Evolutionary conservation across 2,329 filamentous ascomycete species (phyloP), one percentile per base, ranked within the genome.

Genomic region (Colletotrichum brevisporum): DNA sequence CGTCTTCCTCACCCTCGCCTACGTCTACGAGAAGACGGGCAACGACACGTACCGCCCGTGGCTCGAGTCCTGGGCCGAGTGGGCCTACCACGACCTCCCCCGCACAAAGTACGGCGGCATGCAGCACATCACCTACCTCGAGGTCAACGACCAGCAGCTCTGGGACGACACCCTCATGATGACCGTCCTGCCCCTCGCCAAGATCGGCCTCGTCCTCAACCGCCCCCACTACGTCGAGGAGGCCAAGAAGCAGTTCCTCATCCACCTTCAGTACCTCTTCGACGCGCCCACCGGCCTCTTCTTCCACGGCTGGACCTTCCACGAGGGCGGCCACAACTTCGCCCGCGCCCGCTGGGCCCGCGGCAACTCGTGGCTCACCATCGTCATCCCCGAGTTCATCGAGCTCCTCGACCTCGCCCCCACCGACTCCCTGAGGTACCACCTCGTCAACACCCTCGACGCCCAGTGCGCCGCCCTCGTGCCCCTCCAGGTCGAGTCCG

Each of bases 81-180:
- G 92, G 92, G 91, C 92, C 1, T 93, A 93, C 87, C 84, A 94
- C 77, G 92, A 93, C 58, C 85, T 95, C 31, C 88, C 89, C 13
- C 86, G 92, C 48, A 95, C 93, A 1, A 88, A 87, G 57, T 91
- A 89, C 75, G 92, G 90, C 54, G 85, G 91, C 66, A 92, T 94
- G 84, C 92, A 94, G 78, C 92, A 93, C 79, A 88, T 91, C 70
- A 95, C 92, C 0, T 94, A 94, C 74, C 80, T 91, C 39, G 86
- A 89, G 2, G 85, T 88, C 71, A 94, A 95, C 78, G 85, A 90
- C 71, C 86, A 93, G 77, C 91, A 95, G 81, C 84, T 95, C 24
- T 95, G 93, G 93, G 93, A 94, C 73, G 93, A 95, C 77, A 95
- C 93, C 6, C 84, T 95, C 52, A 95, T 95, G 92, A 95, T 95